Base-by-base conservation (phyloP, 176 grass and related monocot genomes). In the Alopecurus myosuroides region DNA sequence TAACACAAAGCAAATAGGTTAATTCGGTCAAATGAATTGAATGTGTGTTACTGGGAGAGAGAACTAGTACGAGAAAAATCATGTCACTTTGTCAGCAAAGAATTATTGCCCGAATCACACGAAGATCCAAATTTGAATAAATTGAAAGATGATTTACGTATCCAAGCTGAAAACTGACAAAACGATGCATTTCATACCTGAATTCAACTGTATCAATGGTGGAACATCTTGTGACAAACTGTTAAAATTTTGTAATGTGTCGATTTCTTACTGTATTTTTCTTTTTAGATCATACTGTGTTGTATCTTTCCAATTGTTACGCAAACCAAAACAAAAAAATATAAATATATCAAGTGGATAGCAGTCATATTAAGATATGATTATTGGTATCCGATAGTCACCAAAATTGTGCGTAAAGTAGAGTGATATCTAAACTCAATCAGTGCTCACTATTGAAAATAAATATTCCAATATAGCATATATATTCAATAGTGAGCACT, bases 41-140 rank as follows among this genome's bases (percentile, higher is more conserved):
- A 29, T 11, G 48, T 34, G n/a, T 57, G 25, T 33, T 84, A 68
- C 23, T 62, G 33, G 30, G 58, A 84, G 44, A 81, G 14, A 68
- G 53, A 88, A 74, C 20, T 57, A 77, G 18, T 65, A 83, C 44
- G 33, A 20, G 30, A 19, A 48, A 46, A 74, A 13, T 52, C 26
- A 70, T 67, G 40, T 44, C 41, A 48, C 14, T 73, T 73, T 74
- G 70, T 30, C 23, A 56, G 13, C 46, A 28, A 78, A 72, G 52
- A 81, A 30, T 77, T 36, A 81, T 72, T 95, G 44, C 95, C 91
- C 95, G 91, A 86, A 85, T 82, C 73, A 88, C 93, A 75, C 44
- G 77, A 82, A 98, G 82, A 92, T 95, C 93, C 85, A 95, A 85
- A 72, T 92, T 65, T 68, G 12, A 70, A 46, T 68, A 66, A 49